Base-by-base conservation (phyloP, 1,139 yeast genomes). In the Schizosaccharomyces versatilis region DNA sequence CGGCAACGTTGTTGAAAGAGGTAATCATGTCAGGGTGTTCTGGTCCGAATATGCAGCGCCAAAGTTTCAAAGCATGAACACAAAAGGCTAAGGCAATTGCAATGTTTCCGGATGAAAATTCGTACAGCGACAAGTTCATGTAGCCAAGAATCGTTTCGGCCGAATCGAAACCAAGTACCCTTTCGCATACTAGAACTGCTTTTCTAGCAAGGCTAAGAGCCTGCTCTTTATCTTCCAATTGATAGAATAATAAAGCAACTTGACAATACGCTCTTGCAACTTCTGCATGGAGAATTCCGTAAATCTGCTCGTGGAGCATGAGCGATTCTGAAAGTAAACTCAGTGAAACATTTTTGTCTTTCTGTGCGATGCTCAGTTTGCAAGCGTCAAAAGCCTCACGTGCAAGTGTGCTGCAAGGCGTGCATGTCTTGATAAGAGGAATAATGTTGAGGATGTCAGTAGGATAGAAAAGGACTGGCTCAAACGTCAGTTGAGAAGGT, bases 91-190 rank as follows among this genome's bases (percentile, higher is more conserved):
- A 71, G 1, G 93, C 77, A 59, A 81, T 81, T 41, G 71, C 69
- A 51, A 76, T 69, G 62, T 79, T 78, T 54, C 77, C 77, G 62
- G 76, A 76, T 14, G 76, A 69, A 51, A 79, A 71, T 66, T 86
- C 96, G 63, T 76, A 75, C 63, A 73, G 76, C 1, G 94, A 94
- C 60, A 86, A 70, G 67, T 84, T 85, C 63, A 80, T 73, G 65
- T 82, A 77, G 41, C 85, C 73, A 59, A 85, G 75, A 41, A 85
- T 68, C 38, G 90, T 76, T 61, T 85, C 93, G 63, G 76, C 77
- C 7, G 93, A 77, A 65, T 88, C 97, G 60, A 79, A 68, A 58
- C 98, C 98, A 54, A 73, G 68, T 19, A 81, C 75, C 68, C 97
- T 78, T 71, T 90, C 97, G 57, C 80, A 73, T 58, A 86, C 76